phyloP scores from a whole-genome alignment of 2,329 filamentous ascomycete species.

The Xylariales sp. region DNA sequence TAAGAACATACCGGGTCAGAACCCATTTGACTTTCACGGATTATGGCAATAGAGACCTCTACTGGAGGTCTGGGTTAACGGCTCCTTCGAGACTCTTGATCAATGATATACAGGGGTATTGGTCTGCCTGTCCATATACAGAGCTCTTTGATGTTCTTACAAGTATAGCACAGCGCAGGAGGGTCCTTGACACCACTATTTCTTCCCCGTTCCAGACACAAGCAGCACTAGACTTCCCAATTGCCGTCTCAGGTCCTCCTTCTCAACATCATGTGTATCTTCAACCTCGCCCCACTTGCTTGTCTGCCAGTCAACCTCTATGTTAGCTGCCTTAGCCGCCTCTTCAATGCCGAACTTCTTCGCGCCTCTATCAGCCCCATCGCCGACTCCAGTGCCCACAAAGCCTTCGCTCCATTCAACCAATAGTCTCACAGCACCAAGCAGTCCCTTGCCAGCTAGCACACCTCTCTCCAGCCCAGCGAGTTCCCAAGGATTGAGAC shows the following conservation, averaged over 20 bases:
- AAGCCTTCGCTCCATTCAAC: slow-evolving; percentile 83
- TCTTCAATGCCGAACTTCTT: slow-evolving; percentile 72
- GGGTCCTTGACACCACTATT: too few relatives aligned
- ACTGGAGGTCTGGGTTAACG: too few relatives aligned
- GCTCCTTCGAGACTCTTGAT: too few relatives aligned
- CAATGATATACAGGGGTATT: too few relatives aligned
- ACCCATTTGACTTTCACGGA: too few relatives aligned
- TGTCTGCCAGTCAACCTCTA: slow-evolving; percentile 90
- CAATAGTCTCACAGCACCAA: slow-evolving; percentile 71
- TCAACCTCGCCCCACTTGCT: slow-evolving; percentile 93
- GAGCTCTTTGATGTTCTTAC: too few relatives aligned
- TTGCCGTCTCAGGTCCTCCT: slow-evolving; percentile 82
- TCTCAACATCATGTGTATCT: slow-evolving; percentile 94
- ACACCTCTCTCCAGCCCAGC: slow-evolving; percentile 81
- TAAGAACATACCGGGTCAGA: too few relatives aligned
- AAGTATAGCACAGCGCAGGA: too few relatives aligned
- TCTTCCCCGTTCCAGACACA: slow-evolving; percentile 55
- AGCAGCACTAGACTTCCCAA: slow-evolving; percentile 81
- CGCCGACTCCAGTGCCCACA: slow-evolving; percentile 40
- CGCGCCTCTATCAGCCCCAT: slow-evolving; percentile 21
- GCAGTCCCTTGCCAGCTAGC: slow-evolving; percentile 80
- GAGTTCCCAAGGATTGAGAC: slow-evolving; percentile 72
- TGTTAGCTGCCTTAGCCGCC: slow-evolving; percentile 68
- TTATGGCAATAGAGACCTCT: too few relatives aligned
- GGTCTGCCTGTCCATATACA: too few relatives aligned